Conservation (phyloP, 805 yeast species). For the Cyberlindnera veronae region DNA sequence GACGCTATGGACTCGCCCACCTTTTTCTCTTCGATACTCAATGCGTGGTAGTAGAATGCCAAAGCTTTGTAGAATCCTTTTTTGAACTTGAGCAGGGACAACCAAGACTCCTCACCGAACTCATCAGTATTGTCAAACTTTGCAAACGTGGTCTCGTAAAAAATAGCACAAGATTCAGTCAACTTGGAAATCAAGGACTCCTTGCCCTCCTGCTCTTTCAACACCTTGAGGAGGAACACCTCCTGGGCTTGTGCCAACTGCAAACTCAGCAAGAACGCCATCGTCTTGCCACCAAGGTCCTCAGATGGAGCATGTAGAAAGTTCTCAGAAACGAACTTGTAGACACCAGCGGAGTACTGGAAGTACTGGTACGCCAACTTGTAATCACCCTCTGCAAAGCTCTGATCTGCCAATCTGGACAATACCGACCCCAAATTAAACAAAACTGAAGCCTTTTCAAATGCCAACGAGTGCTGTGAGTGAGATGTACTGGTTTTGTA, state of each 20-base stretch:
- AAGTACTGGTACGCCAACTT: constrained; percentile 59
- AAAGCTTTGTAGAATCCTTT: constrained; percentile 52
- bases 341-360: constrained; percentile 79
- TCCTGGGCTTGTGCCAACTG: constrained; percentile 91
- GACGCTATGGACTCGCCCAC: constrained; percentile 77
- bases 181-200: constrained; percentile 66
- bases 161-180: constrained; percentile 55
- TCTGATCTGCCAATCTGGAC: constrained; percentile 45
- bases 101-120: constrained; percentile 50
- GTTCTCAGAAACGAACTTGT: constrained; percentile 66
- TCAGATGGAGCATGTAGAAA: constrained; percentile 85
- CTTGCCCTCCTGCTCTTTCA: constrained; percentile 42
- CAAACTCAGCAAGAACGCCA: constrained; percentile 57
- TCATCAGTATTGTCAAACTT: constrained; percentile 32
- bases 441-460: constrained; percentile 82
- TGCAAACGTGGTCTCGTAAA: constrained; percentile 49
- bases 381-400: constrained; percentile 38
- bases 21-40: constrained; percentile 52
- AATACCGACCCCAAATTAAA: constrained; percentile 72
- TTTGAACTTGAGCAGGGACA: constrained; percentile 48
- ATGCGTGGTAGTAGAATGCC: constrained; percentile 57
- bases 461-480: constrained; percentile 78
- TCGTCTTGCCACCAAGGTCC: constrained; percentile 69
- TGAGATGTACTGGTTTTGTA: constrained; percentile 45
- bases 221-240: constrained; percentile 62